Base-by-base conservation (phyloP, 2,329 filamentous ascomycete genomes). In the Fusarium ramigenum region DNA sequence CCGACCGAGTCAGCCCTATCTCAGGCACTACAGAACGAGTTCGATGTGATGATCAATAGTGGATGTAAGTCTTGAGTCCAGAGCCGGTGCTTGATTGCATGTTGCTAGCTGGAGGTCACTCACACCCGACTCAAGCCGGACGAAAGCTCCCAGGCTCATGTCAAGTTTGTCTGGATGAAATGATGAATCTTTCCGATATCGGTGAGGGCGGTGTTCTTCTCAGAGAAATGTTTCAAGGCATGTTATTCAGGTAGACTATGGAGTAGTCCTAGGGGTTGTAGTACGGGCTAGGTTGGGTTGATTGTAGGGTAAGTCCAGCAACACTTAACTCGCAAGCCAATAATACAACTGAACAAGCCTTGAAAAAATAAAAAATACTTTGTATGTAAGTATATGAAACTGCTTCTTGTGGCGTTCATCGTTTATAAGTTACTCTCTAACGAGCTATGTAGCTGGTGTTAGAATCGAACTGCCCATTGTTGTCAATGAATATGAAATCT, bases 1-100 rank as follows among this genome's bases (percentile, higher is more conserved):
- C 36, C 37, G 34, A 34, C 54, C 39, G 28, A 21, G n/a, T 64
- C 70, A 73, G 66, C 70, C 70, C 49, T 73, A 61, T 25, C 58
- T 25, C 66, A 68, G 49, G 58, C 36, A 68, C 62, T 25, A 8
- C 19, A 30, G 32, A 36, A 21, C 39, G 30, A 43, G 40, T 44
- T 54, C 36, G 18, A 56, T 59, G 23, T 10, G 36, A 67, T 28
- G 36, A n/a, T 39, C 57, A 43, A 44, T 46, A 12, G 30, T 25
- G 18, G 46, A 44, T 44, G 44, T 23, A 34, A 32, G 12, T 32
- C 37, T 21, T 40, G 43, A 28, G 32, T 57, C 30, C n/a, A 57
- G 30, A 37, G 23, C 30, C 43, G 46, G 39, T 49, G 39, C 49
- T 32, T 37, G 9, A 43, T 46, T 58, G 16, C 37, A 9, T 12